These are phyloP conservation scores for Cladosporium phlei DNA, from an alignment of 2,329 filamentous ascomycete species.

Conservation along the genomic window DNA sequence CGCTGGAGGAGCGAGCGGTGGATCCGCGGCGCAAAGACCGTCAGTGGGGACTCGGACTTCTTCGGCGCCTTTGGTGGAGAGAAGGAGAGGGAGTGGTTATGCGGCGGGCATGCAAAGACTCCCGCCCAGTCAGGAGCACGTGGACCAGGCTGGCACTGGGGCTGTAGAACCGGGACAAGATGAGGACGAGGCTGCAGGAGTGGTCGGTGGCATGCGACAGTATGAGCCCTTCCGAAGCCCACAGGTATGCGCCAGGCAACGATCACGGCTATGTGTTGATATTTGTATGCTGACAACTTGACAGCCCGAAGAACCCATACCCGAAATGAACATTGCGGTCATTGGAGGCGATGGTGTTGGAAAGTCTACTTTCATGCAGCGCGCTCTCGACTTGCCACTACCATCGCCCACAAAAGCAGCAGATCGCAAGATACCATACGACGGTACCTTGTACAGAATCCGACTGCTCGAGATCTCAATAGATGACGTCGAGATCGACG, in stretches of 20 bases:
- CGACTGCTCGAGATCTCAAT: slow-evolving; percentile 54
- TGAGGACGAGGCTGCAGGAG: slow-evolving; percentile 30
- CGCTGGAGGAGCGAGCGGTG: slow-evolving; percentile 2
- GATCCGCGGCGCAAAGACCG: slow-evolving; percentile 19
- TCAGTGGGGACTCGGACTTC: slow-evolving; percentile 22
- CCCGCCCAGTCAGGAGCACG: slow-evolving; percentile 5
- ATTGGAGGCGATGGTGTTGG: slow-evolving; percentile 52
- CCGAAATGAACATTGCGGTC: slow-evolving; percentile 56
- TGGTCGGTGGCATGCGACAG: slow-evolving; percentile 25
- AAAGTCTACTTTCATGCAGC: slow-evolving; percentile 57
- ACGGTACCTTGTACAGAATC: slow-evolving; percentile 52
- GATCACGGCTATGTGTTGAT: not conserved
- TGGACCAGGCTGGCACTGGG: slow-evolving; percentile 11
- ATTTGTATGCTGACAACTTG: too few species aligned
- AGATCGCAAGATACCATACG: slow-evolving; percentile 53
- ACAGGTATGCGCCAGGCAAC: slow-evolving; percentile 21
- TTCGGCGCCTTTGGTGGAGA: slow-evolving; percentile 23
- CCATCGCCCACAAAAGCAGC: slow-evolving; percentile 38
- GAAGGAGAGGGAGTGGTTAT: slow-evolving; percentile 12
- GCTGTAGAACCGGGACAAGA: slow-evolving; percentile 20
- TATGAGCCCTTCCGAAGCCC: slow-evolving; percentile 27
- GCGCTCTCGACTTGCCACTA: slow-evolving; percentile 50
- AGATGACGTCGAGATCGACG: slow-evolving; percentile 48
- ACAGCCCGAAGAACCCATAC: slow-evolving; percentile 33
- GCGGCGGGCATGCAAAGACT: slow-evolving; percentile 13